Evolutionary conservation across 345 rosid genomes (phyloP).

Genomic region (Eucalyptus urophylla): DNA sequence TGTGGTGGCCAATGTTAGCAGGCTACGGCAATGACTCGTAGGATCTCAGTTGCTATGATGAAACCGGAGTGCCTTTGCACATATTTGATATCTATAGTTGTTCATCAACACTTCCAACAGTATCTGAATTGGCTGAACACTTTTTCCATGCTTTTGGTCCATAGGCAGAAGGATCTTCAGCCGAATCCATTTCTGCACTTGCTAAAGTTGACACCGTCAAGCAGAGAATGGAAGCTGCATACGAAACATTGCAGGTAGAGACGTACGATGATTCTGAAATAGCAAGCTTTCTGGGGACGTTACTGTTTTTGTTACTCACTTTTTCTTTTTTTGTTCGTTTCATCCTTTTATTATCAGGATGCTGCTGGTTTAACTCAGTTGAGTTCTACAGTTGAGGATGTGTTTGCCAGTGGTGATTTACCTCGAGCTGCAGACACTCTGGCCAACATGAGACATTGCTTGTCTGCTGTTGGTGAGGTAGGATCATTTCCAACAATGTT

Average conservation of each 20-base stretch:
- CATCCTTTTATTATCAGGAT: slow-evolving; percentile 31
- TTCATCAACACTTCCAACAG: not conserved
- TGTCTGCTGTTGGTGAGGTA: slow-evolving; percentile 99
- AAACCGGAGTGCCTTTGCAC: not conserved
- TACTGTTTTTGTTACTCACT: not conserved
- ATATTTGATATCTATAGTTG: not conserved
- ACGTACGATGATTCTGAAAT: not conserved
- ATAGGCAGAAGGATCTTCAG: slow-evolving; percentile 95
- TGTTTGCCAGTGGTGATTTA: slow-evolving; percentile 95
- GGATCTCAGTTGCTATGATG: not conserved
- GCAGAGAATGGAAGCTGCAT: slow-evolving; percentile 98
- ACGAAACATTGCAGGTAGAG: slow-evolving; percentile 76
- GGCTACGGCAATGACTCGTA: not conserved
- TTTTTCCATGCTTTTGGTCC: not conserved
- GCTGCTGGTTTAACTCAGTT: slow-evolving; percentile 96
- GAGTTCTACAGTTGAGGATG: slow-evolving; percentile 96
- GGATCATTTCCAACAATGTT: not conserved
- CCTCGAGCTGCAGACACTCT: slow-evolving; percentile 98
- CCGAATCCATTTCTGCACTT: slow-evolving; percentile 83
- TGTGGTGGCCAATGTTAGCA: not conserved
- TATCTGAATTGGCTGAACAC: not conserved
- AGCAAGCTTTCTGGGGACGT: not conserved
- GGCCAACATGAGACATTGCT: slow-evolving; percentile 97
- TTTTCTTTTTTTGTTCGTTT: not conserved
- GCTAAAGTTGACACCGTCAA: slow-evolving; percentile 93